Percentiles rank a stretch among this genome's conserved stretches.
Conservation (phyloP, 345 rosid species). For the Brassica cretica region DNA sequence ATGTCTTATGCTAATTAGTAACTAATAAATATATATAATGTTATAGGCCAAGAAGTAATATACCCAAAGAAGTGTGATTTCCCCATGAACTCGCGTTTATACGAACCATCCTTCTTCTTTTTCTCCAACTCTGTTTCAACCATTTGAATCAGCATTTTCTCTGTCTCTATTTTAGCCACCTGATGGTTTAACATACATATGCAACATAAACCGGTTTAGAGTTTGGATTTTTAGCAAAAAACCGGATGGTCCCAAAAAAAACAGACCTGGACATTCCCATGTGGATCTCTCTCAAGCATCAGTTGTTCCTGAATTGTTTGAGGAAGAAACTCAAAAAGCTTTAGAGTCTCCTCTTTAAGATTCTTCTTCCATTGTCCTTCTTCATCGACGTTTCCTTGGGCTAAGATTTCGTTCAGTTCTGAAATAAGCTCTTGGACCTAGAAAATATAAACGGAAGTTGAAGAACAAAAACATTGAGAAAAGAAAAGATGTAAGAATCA, state of each 20-base stretch:
- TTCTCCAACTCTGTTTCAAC: conserved; percentile 91
- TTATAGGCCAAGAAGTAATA: background rate
- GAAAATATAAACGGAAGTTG: background rate
- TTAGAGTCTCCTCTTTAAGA: conserved; percentile 57
- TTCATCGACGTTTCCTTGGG: conserved; percentile 74
- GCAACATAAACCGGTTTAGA: background rate
- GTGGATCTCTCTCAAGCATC: conserved; percentile 98
- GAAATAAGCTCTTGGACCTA: conserved; percentile 93
- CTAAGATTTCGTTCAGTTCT: conserved; percentile 88
- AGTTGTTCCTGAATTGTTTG: conserved; percentile 86
- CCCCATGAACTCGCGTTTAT: conserved; percentile 67
- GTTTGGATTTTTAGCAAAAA: background rate
- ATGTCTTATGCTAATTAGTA: background rate
- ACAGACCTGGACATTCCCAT: conserved; percentile 95
- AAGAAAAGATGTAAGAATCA: background rate
- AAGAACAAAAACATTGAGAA: background rate
- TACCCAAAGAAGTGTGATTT: conserved; percentile 97
- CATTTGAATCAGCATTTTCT: conserved; percentile 99
- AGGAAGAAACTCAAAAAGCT: conserved; percentile 86
- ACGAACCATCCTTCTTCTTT: conserved; percentile 70
- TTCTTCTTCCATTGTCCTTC: conserved; percentile 81
- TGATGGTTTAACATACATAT: conserved; percentile 24
- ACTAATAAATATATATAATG: background rate
- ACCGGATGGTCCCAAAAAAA: background rate
- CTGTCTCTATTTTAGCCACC: conserved; percentile 98